Base-by-base conservation (phyloP, 345 rosid genomes). In the Alliaria petiolata region DNA sequence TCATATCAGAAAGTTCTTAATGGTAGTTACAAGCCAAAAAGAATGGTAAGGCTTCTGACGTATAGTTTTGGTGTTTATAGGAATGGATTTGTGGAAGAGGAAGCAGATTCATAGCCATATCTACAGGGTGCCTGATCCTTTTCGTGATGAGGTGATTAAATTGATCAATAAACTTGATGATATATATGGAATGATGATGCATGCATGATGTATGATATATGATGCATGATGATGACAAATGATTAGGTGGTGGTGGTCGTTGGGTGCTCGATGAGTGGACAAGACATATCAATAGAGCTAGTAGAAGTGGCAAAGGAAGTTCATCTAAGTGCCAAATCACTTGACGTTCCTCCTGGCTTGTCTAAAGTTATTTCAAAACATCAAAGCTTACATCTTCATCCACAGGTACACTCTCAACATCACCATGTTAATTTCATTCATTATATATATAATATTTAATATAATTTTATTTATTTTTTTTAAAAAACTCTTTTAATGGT, bases 211-310 rank as follows among this genome's bases (percentile, higher is more conserved):
- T 5, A 28, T 60, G 51, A n/a, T 45, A 28, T 25, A 31, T 63
- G n/a, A 55, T 25, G 19, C 39, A 20, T 33, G 44, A 31, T n/a
- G n/a, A n/a, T 44, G 28, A 61, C 49, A 51, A 42, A 7, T 20
- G 34, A 34, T 63, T 51, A 91, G 95, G 87, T 85, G 2, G 95
- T 93, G 34, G 95, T 90, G 62, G 82, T 90, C 2, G 85, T 93
- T 53, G 98, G 93, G 11, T 87, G 81, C 45, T 87, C 93, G 2
- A 54, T 74, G 47, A 90, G 98, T 25, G 98, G 95, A 22, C 93
- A 84, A 77, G 98, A 93, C 73, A 80, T 90, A 83, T 83, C 95
- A 51, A 85, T 90, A 81, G 98, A 90, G 85, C 85, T 88, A 35
- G 85, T 73, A 51, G 72, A 65, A 65, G 85, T 90, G 38, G 90